Base-by-base conservation (phyloP, 2,329 filamentous ascomycete genomes). In the Tolypocladium capitatum region DNA sequence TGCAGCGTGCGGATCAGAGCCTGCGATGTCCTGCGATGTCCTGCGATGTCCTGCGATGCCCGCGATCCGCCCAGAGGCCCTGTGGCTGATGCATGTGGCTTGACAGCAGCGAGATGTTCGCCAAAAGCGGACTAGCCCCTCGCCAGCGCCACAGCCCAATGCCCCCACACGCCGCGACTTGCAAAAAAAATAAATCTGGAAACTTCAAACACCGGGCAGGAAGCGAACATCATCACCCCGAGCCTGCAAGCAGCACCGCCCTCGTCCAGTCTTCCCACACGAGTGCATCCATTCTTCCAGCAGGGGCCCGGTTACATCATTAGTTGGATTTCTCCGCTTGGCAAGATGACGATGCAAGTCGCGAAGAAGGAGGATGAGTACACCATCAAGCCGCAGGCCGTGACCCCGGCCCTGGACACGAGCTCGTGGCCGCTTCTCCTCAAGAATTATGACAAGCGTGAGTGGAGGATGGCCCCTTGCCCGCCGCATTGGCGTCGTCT, bases 371-470 rank as follows among this genome's bases (percentile, higher is more conserved):
- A 54, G 47, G 70, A 73, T 63, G 82, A 91, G 61, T 87, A 86
- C 67, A 77, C 78, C 67, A 96, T 98, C 74, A 95, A 96, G 81
- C 92, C 92, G 48, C 83, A 94, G 75, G 82, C 85, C 60, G 74
- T 78, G 56, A 81, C 83, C 60, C 86, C 89, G 56, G 73, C 80
- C 51, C 75, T 94, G 60, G 83, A 94, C 70, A 94, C 87, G 58
- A 90, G 84, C 73, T 78, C 82, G 66, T 96, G 89, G 88, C 92
- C 92, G 60, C 75, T 97, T 61, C 77, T 97, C 60, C 78, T 97
- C 63, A 94, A 94, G 75, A 94, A 96, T 74, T 97, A 94, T 72
- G 86, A 89, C 69, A 86, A 90, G 65, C 75, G 88, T 92, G 78
- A 65, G 84, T 75, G 58, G 51, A 52, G 24, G 24, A 16, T 13